Evolutionary conservation across 75 land plant genomes (phyloP).

Genomic region (Chamaecyparis obtusa): DNA sequence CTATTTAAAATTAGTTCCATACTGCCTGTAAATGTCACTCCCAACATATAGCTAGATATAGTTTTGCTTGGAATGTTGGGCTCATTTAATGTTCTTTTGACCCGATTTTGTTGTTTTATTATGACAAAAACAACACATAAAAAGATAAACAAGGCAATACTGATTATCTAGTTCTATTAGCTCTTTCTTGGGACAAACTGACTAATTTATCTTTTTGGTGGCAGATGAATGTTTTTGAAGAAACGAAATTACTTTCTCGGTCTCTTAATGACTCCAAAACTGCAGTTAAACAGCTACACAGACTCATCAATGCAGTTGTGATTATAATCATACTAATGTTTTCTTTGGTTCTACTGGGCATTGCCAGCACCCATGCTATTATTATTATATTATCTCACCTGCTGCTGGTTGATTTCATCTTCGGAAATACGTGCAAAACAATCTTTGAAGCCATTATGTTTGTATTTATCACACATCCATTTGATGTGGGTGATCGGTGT

Average conservation of each 20-base stretch:
- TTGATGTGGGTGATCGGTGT: slow-evolving; percentile 95
- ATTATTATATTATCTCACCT: slow-evolving; percentile 72
- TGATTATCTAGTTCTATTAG: background rate
- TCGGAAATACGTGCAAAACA: slow-evolving; percentile 88
- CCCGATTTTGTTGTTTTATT: too few species aligned
- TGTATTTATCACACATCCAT: slow-evolving; percentile 89
- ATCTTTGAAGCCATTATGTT: slow-evolving; percentile 89
- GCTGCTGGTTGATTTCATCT: slow-evolving; percentile 77
- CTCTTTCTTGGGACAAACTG: background rate
- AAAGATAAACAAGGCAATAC: background rate
- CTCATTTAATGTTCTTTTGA: background rate
- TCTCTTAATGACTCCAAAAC: slow-evolving; percentile 94
- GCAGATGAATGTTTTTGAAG: slow-evolving; percentile 55
- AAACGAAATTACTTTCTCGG: slow-evolving; percentile 73
- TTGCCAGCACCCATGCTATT: slow-evolving; percentile 75
- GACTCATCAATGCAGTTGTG: slow-evolving; percentile 55
- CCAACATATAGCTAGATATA: background rate
- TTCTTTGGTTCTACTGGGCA: slow-evolving; percentile 69
- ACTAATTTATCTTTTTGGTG: too few species aligned
- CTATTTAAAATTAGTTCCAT: background rate
- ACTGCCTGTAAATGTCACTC: too few species aligned
- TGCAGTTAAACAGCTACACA: slow-evolving; percentile 83
- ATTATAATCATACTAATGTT: slow-evolving; percentile 49
- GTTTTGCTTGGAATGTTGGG: background rate
- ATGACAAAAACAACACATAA: too few species aligned